These are phyloP conservation scores for Flaveria floridana DNA, from an alignment of 140 eudicot species.

Conservation along the genomic window DNA sequence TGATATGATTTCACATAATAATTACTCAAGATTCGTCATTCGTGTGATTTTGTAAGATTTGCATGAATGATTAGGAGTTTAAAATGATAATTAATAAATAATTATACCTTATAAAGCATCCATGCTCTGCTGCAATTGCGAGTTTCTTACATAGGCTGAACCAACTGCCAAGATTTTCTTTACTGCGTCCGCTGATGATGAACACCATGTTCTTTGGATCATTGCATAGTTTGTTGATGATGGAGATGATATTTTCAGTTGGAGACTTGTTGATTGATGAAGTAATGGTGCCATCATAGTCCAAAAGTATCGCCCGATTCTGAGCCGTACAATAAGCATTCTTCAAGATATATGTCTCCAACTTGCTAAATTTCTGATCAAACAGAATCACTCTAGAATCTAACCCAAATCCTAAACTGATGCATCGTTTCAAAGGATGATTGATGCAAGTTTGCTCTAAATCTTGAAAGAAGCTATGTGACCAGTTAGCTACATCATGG, in stretches of 20 bases:
- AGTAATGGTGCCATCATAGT: constrained; percentile 41
- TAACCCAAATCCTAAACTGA: constrained; percentile 31
- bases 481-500: constrained; percentile 39
- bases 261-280: constrained; percentile 27
- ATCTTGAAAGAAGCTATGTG: constrained; percentile 38
- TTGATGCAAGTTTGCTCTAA: constrained; percentile 33
- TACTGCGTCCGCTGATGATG: constrained; percentile 35
- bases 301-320: constrained; percentile 38
- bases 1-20: constrained; percentile 9
- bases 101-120: constrained; percentile 37
- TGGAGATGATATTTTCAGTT: constrained; percentile 30
- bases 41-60: neutral
- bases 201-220: constrained; percentile 37
- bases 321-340: constrained; percentile 31
- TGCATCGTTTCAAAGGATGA: constrained; percentile 25
- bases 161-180: constrained; percentile 36
- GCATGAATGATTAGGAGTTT: neutral
- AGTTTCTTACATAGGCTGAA: constrained; percentile 33
- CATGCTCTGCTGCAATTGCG: constrained; percentile 45
- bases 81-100: neutral
- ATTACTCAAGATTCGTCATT: constrained; percentile 1
- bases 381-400: constrained; percentile 32
- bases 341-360: constrained; percentile 23
- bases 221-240: constrained; percentile 34
- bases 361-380: constrained; percentile 35